Evolutionary conservation across 768 basidiomycete genomes (phyloP), one percentile per base, ranked within the genome.

Genomic region (Panus rudis): DNA sequence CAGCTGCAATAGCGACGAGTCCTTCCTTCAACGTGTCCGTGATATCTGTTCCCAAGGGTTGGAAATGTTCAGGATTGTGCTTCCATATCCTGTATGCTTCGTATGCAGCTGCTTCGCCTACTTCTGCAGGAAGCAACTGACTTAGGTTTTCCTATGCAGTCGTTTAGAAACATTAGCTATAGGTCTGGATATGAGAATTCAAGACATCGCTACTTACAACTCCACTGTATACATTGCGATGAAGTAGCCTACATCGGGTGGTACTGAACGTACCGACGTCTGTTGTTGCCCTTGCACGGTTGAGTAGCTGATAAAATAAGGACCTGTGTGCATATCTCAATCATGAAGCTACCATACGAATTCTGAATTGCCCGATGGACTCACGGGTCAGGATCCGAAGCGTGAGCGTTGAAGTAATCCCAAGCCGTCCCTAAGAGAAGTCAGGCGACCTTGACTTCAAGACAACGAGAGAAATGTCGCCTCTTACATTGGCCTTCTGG

Each of bases 41-140:
- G 37, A 63, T 58, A 51, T 83, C 77, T 7, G 69, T 74, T 41
- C 70, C 70, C 4, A 83, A 52, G 13, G 77, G 75, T 38, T 76
- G 72, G 44, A 79, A 76, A 33, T 81, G 66, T 28, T 49, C 42
- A 5, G 62, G 66, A 50, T 79, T 75, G 51, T 77, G 70, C 39
- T 76, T 75, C 77, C 80, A 81, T 21, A 72, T 72, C 13, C 83
- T 71, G 58, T 81, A 79, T 0, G 84, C 83, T 59, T 87, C 84
- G 55, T 84, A 87, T 3, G 81, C 84, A 8, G 84, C 84, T 4
- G 85, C 86, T 51, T 81, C 75, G 1, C 86, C 86, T 14, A 89
- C 71, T 45, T 86, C 81, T 14, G 62, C 53, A 1, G 84, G 79
- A 5, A 67, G 59, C 62, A 85, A 65, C 32, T 63, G 58, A 40